Conservation (phyloP, 2,329 filamentous ascomycete genomes). For the Phialophora macrospora region DNA sequence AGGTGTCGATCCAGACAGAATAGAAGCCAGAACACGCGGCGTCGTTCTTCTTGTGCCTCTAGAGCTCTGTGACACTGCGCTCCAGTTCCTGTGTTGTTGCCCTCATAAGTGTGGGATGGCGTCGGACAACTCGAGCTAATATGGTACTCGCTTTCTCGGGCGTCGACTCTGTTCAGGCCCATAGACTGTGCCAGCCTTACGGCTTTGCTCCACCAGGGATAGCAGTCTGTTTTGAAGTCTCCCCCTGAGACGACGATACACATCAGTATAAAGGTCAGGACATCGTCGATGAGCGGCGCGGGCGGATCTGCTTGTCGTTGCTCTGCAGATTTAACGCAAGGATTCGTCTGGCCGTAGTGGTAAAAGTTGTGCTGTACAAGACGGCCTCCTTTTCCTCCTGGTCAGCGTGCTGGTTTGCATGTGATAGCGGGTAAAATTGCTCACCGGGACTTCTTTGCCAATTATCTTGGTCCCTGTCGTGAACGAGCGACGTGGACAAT, state of each 20-base stretch:
- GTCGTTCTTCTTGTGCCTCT: slow-evolving; percentile 55
- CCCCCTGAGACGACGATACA: slow-evolving; percentile 55
- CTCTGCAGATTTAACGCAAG: no score
- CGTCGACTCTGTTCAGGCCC: slow-evolving; percentile 47
- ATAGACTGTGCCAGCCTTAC: slow-evolving; percentile 18
- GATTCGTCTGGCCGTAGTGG: no score
- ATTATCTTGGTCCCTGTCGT: slow-evolving; percentile 24
- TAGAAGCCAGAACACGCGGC: slow-evolving; percentile 56
- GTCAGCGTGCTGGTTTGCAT: no score
- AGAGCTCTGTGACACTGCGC: slow-evolving; percentile 30
- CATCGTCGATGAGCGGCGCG: slow-evolving; percentile 46
- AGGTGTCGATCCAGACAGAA: slow-evolving; percentile 56
- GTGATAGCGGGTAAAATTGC: no score
- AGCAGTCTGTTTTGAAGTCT: slow-evolving; percentile 55
- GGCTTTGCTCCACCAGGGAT: slow-evolving; percentile 28
- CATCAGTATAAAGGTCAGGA: slow-evolving; percentile 54
- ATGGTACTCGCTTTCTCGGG: slow-evolving; percentile 41
- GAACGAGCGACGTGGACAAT: slow-evolving; percentile 43
- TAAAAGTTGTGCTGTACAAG: no score
- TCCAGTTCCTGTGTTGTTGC: slow-evolving; percentile 18
- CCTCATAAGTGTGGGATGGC: no score
- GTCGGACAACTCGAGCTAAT: no score
- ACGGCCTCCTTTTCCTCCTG: no score
- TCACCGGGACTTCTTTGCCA: slow-evolving; percentile 31
- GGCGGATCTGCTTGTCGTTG: slow-evolving; percentile 11